These are phyloP conservation scores for Rubia tinctorum DNA, from an alignment of 305 asterid species.

Conservation along the genomic window DNA sequence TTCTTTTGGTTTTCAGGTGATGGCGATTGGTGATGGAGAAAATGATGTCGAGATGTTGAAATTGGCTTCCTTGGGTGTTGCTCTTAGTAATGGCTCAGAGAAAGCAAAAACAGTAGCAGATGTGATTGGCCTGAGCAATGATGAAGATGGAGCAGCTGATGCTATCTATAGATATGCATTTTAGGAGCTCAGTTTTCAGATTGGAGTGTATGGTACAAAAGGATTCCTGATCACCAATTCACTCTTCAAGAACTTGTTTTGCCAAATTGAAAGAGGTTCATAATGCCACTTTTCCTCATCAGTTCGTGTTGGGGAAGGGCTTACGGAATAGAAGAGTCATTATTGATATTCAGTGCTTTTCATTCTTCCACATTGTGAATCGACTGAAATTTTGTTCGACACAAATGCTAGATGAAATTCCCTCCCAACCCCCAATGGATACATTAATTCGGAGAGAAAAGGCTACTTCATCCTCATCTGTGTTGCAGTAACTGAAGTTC, in stretches of 20 bases:
- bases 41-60: conserved; percentile 96
- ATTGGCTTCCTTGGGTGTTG: conserved; percentile 92
- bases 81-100: conserved; percentile 89
- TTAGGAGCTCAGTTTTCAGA: conserved; percentile 31
- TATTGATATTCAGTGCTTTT: neutral
- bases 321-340: neutral
- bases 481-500: too few species aligned
- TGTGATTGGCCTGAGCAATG: conserved; percentile 82
- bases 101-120: conserved; percentile 86
- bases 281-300: neutral
- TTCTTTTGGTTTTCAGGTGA: conserved; percentile 36
- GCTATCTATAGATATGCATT: conserved; percentile 90
- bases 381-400: neutral
- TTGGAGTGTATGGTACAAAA: neutral
- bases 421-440: too few species aligned
- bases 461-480: too few species aligned
- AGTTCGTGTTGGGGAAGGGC: neutral
- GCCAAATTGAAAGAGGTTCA: neutral
- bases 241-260: neutral
- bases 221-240: neutral
- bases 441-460: too few species aligned
- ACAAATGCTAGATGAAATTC: too few species aligned
- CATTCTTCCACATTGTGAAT: neutral
- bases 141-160: conserved; percentile 98
- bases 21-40: conserved; percentile 99